These are phyloP conservation scores for Leccinum disarticulatum DNA, from an alignment of 768 basidiomycete genomes.

Conservation along the genomic window DNA sequence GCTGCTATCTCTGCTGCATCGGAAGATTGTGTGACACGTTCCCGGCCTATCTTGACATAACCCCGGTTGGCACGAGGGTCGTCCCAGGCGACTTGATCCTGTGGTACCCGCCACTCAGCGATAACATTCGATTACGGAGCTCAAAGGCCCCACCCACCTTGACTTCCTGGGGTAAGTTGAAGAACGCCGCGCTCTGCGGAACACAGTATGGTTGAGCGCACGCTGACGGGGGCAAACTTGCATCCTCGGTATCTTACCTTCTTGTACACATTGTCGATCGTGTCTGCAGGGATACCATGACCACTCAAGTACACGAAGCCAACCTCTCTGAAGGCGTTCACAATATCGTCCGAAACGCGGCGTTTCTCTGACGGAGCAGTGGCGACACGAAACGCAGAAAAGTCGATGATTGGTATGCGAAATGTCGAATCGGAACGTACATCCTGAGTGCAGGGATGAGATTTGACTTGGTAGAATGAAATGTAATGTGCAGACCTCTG, in stretches of 20 bases:
- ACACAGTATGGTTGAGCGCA: not conserved
- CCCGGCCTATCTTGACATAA: constrained; percentile 78
- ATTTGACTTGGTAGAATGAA: not conserved
- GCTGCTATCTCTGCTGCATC: constrained; percentile 71
- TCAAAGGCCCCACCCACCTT: constrained; percentile 44
- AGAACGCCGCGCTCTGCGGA: constrained; percentile 73
- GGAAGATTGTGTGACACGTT: constrained; percentile 74
- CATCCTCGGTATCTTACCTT: constrained; percentile 47
- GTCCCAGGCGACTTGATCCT: constrained; percentile 75
- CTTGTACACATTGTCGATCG: constrained; percentile 58
- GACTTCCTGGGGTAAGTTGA: constrained; percentile 55
- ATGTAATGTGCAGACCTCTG: constrained; percentile 20
- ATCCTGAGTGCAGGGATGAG: constrained; percentile 27
- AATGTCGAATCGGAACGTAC: constrained; percentile 43
- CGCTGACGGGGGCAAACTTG: not conserved
- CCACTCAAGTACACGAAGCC: constrained; percentile 79
- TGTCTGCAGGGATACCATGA: constrained; percentile 64
- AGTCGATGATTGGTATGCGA: constrained; percentile 77
- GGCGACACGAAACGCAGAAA: constrained; percentile 60
- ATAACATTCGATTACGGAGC: not conserved
- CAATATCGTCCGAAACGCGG: constrained; percentile 63
- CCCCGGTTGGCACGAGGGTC: constrained; percentile 85
- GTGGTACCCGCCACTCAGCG: not conserved
- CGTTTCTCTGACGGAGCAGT: constrained; percentile 55
- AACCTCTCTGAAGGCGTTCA: constrained; percentile 73